Percentiles rank a stretch among this genome's conserved stretches.
Conservation (phyloP, 352 stramenopile genomes). For the Globisporangium nagaii region DNA sequence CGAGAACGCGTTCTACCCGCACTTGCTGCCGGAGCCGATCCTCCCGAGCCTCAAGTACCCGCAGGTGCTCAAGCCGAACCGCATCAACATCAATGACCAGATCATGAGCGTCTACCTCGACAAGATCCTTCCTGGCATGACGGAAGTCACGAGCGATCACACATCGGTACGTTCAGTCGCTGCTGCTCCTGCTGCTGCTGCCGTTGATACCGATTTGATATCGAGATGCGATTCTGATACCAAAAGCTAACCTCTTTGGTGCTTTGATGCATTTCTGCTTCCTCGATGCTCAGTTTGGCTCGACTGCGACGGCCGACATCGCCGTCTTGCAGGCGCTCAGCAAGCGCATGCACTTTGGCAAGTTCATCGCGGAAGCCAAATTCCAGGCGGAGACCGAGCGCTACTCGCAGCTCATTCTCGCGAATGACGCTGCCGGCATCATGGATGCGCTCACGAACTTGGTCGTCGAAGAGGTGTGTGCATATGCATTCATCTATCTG, state of each 20-base stretch:
- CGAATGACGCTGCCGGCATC: conserved; percentile 93
- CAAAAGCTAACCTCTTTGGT: too few relatives aligned
- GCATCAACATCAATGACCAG: conserved; percentile 97
- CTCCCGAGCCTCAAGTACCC: conserved; percentile 92
- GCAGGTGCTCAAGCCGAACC: conserved; percentile 89
- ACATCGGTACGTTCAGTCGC: conserved; percentile 63
- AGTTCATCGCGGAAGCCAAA: conserved; percentile 98
- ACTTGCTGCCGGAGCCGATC: conserved; percentile 88
- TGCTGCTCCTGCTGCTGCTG: too few relatives aligned
- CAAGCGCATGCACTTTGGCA: conserved; percentile 97
- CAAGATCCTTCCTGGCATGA: conserved; percentile 92
- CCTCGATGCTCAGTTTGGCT: conserved; percentile 52
- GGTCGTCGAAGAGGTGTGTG: conserved; percentile 87
- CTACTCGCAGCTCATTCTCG: conserved; percentile 91
- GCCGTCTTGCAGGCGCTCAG: conserved; percentile 93
- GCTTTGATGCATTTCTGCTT: not conserved
- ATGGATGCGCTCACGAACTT: conserved; percentile 95
- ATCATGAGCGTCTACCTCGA: conserved; percentile 96
- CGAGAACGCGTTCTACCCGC: conserved; percentile 97
- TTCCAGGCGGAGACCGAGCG: conserved; percentile 89
- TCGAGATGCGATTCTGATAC: too few relatives aligned
- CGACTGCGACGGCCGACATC: conserved; percentile 85
- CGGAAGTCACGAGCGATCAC: conserved; percentile 83
- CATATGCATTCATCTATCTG: not conserved
- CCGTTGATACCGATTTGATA: too few relatives aligned